phyloP scores from a whole-genome alignment of 768 basidiomycete species.

The Boletus pseudopeckii region DNA sequence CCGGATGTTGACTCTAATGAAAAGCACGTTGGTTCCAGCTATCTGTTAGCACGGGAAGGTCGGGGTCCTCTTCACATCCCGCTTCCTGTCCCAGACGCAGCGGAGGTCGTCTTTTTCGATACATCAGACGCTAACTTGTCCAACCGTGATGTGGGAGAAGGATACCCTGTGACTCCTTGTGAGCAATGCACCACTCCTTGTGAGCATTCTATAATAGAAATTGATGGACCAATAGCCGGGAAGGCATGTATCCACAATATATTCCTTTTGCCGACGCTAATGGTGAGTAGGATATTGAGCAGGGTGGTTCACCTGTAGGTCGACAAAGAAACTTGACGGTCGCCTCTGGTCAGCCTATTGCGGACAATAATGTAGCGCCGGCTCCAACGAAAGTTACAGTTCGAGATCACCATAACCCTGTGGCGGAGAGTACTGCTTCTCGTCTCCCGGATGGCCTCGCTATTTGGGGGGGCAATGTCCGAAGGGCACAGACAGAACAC shows the following conservation, averaged over 20 bases:
- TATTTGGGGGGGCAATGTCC: background rate
- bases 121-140: background rate
- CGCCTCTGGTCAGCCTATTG: conserved; percentile 1
- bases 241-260: conserved; percentile 1
- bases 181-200: background rate
- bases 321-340: background rate
- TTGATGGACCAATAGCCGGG: background rate
- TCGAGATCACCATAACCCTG: background rate
- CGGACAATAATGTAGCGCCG: background rate
- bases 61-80: conserved; percentile 3
- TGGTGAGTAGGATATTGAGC: background rate
- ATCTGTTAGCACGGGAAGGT: background rate
- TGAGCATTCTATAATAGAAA: background rate
- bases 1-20: background rate
- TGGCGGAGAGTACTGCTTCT: background rate
- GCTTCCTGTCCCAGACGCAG: conserved; percentile 14
- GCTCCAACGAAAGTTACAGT: background rate
- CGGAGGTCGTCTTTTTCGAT: conserved; percentile 19
- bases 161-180: background rate
- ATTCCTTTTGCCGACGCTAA: background rate
- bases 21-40: background rate
- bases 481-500: background rate
- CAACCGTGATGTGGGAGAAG: background rate
- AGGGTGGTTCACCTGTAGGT: background rate
- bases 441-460: background rate